Evolutionary conservation across 1,139 yeast genomes (phyloP).

Genomic region (Suhomyces anneliseae): DNA sequence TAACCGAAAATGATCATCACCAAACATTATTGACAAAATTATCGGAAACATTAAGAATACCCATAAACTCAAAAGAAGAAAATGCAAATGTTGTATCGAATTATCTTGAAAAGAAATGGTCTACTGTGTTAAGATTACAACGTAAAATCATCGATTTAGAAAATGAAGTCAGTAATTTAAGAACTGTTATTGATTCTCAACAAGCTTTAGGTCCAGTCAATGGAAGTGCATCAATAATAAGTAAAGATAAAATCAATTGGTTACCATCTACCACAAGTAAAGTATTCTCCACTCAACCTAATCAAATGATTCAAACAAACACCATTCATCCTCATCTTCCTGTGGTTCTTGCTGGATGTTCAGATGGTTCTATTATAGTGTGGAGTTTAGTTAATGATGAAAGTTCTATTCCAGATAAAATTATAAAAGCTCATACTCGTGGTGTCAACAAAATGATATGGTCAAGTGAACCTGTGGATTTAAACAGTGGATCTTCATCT

Average conservation of each 20-base stretch:
- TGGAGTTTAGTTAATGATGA: conserved; percentile 69
- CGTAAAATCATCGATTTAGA: conserved; percentile 64
- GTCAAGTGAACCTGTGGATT: conserved; percentile 38
- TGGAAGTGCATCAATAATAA: conserved; percentile 9
- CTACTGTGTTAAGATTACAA: conserved; percentile 79
- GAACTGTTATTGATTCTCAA: conserved; percentile 43
- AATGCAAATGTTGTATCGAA: conserved; percentile 35
- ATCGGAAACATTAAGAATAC: conserved; percentile 10
- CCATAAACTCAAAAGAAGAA: conserved; percentile 14
- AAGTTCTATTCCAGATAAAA: conserved; percentile 62
- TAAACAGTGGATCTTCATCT: conserved; percentile 12
- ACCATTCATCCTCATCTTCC: conserved; percentile 77
- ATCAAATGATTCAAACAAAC: conserved; percentile 60
- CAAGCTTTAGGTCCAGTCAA: conserved; percentile 4
- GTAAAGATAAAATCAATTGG: conserved; percentile 58
- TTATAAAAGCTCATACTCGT: conserved; percentile 77
- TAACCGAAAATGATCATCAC: conserved; percentile 17
- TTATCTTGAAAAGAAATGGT: conserved; percentile 84
- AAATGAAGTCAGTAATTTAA: conserved; percentile 42
- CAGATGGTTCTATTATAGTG: conserved; percentile 70
- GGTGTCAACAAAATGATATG: conserved; percentile 63
- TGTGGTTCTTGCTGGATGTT: conserved; percentile 63
- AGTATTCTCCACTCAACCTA: conserved; percentile 52
- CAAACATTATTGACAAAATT: conserved; percentile 7
- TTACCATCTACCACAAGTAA: conserved; percentile 59